phyloP scores from a whole-genome alignment of 2,329 filamentous ascomycete genomes.

The Alternaria ventricosa region DNA sequence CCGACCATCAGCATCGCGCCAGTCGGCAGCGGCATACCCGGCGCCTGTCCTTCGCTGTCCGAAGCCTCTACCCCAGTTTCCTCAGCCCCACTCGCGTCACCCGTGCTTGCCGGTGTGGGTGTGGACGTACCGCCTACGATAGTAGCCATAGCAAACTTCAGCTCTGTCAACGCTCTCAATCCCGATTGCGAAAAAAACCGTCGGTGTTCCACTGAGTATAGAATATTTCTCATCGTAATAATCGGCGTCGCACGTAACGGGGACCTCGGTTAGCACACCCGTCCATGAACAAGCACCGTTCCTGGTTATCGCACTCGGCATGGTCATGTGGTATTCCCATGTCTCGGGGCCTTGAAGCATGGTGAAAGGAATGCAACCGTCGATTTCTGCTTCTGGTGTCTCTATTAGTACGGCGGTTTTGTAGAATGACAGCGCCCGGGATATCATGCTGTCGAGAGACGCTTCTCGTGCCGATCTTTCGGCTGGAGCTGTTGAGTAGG shows the following conservation, averaged over 20 bases:
- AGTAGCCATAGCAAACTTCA: conserved; percentile 11
- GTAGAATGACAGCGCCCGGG: background rate
- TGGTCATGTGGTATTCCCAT: background rate
- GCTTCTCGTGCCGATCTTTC: background rate
- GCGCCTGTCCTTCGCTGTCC: background rate
- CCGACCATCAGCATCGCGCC: conserved; percentile 1
- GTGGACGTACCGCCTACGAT: background rate
- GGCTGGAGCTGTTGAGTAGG: background rate
- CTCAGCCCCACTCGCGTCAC: background rate
- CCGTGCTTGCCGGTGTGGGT: background rate
- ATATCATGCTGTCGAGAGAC: background rate
- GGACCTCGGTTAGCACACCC: conserved; percentile 4
- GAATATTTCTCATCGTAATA: background rate
- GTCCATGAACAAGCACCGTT: conserved; percentile 12
- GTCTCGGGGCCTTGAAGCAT: conserved; percentile 12
- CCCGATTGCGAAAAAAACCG: background rate
- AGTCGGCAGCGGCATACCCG: background rate
- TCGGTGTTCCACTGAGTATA: background rate
- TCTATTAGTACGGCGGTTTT: conserved; percentile 36
- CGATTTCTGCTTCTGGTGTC: background rate
- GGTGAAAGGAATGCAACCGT: conserved; percentile 1
- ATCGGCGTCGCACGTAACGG: conserved; percentile 6
- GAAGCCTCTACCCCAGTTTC: background rate
- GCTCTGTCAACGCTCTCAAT: background rate
- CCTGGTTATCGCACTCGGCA: background rate